Base-by-base conservation (phyloP, 2,329 filamentous ascomycete genomes). In the Aspergillus candidus region DNA sequence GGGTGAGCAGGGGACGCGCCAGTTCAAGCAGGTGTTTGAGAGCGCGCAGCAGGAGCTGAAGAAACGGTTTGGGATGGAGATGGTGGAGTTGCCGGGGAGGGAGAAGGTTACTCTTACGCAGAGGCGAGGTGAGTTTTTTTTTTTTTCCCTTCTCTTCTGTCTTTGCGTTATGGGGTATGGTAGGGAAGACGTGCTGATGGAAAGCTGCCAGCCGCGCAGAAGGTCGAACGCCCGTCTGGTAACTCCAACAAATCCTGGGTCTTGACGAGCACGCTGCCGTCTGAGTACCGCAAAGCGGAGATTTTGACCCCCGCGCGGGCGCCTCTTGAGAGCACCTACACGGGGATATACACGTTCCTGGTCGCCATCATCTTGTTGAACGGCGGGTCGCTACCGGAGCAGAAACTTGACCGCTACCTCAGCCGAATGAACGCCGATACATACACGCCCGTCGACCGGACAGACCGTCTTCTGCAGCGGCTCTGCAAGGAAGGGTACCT, bases 401-500 rank as follows among this genome's bases (percentile, higher is more conserved):
- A 81, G 39, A 93, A 90, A 61, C 75, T 98, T 4, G 80, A 83
- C 41, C 79, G 88, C 10, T 84, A 88, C 55, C 75, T 97, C 8
- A 71, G 75, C 39, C 80, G 88, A 17, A 73, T 90, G 50, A 90
- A 93, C 48, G 81, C 86, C 3, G 81, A 88, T 42, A 77, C 80
- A 31, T 84, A 85, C 50, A 83, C 89, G 2, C 85, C 86, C 0
- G 69, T 83, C 44, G 84, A 87, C 35, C 86, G 80, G 58, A 94
- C 87, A 1, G 86, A 94, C 6, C 75, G 80, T 41, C 71, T 91
- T 3, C 69, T 97, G 11, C 79, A 83, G 53, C 78, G 79, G 40
- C 83, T 97, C 72, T 77, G 83, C 51, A 83, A 78, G 51, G 89
- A 97, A 42, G 86, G 86, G 0, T 98, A 98, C 60, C 71, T 98